Conservation (phyloP, 1,284 basidiomycete species). For the Somion occarium region DNA sequence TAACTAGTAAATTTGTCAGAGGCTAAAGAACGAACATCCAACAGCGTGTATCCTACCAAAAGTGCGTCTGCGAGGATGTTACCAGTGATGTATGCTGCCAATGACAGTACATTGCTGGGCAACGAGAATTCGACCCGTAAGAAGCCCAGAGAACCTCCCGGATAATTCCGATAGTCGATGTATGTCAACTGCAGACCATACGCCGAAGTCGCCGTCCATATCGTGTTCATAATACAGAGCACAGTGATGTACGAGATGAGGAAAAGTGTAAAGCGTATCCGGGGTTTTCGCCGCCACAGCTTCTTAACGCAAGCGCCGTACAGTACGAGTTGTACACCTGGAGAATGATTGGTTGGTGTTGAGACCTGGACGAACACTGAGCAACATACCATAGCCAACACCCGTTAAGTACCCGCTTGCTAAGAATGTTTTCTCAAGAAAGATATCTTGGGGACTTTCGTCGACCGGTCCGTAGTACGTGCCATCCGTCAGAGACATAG, state of each 20-base stretch:
- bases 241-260: constrained; percentile 9
- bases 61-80: constrained; percentile 9
- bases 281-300: background rate
- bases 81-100: constrained; percentile 6
- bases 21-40: too few relatives aligned
- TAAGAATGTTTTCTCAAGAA: constrained; percentile 9
- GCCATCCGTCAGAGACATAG: background rate
- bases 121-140: constrained; percentile 8
- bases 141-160: constrained; percentile 9
- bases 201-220: constrained; percentile 11
- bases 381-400: constrained; percentile 5
- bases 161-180: constrained; percentile 13
- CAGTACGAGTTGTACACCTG: constrained; percentile 3
- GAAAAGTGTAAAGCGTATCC: background rate
- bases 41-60: constrained; percentile 1
- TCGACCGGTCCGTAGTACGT: constrained; percentile 8
- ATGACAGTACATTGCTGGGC: constrained; percentile 5
- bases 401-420: constrained; percentile 8
- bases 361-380: background rate
- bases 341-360: background rate
- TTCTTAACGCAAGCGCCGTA: background rate
- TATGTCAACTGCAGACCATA: constrained; percentile 12
- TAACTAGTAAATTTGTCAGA: background rate
- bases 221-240: constrained; percentile 10
- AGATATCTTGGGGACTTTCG: constrained; percentile 5